A percentile compares a stretch with the other conserved stretches of the same genome.
phyloP scores from a whole-genome alignment of 1,139 yeast species.

The Saccharomyces uvarum region DNA sequence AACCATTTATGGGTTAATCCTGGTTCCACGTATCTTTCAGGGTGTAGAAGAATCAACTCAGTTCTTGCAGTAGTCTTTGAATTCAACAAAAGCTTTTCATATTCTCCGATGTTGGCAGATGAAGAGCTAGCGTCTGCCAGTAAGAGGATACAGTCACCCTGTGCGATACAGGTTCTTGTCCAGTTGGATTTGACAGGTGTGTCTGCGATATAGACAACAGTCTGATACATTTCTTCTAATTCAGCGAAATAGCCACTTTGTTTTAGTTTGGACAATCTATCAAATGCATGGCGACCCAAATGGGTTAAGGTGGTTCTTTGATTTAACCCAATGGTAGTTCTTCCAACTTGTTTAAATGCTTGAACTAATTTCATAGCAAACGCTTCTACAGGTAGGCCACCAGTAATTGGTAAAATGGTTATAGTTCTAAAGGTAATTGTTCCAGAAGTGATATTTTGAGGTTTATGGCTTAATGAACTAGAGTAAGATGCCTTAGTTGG shows the following conservation, averaged over 20 bases:
- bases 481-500: slow-evolving; percentile 14
- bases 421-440: slow-evolving; percentile 56
- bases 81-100: slow-evolving; percentile 66
- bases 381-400: slow-evolving; percentile 75
- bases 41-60: slow-evolving; percentile 76
- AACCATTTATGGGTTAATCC: slow-evolving; percentile 85
- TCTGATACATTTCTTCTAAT: slow-evolving; percentile 80
- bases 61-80: slow-evolving; percentile 82
- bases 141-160: slow-evolving; percentile 80
- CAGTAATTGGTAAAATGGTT: slow-evolving; percentile 70
- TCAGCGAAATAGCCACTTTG: slow-evolving; percentile 86
- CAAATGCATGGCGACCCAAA: slow-evolving; percentile 89
- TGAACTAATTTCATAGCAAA: slow-evolving; percentile 68
- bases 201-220: slow-evolving; percentile 83
- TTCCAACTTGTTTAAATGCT: slow-evolving; percentile 66
- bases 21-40: slow-evolving; percentile 72
- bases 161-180: slow-evolving; percentile 89
- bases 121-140: slow-evolving; percentile 60
- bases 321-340: slow-evolving; percentile 68
- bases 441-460: slow-evolving; percentile 13
- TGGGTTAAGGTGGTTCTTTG: slow-evolving; percentile 75
- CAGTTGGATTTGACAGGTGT: slow-evolving; percentile 76
- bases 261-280: slow-evolving; percentile 74
- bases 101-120: slow-evolving; percentile 73
- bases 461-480: slow-evolving; percentile 11